phyloP scores from a whole-genome alignment of 202 grass and related monocot species.

The Schoenoplectus tabernaemontani region DNA sequence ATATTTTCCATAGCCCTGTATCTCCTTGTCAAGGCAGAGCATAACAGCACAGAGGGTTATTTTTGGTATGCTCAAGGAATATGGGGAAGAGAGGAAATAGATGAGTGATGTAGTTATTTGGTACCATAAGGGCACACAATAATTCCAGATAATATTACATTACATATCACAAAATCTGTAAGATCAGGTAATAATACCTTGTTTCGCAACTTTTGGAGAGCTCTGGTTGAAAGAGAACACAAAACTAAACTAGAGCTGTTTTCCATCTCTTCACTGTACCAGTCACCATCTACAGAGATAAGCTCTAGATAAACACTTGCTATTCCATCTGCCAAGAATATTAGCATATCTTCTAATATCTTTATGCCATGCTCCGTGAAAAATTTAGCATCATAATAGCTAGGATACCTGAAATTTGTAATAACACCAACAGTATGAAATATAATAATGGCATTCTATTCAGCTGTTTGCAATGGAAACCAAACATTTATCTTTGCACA shows the following conservation, averaged over 20 bases:
- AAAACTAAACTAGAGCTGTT: conserved; percentile 54
- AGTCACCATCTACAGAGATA: conserved; percentile 77
- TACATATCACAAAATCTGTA: neutral
- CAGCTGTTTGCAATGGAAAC: neutral
- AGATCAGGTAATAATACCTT: conserved; percentile 46
- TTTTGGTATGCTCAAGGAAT: neutral
- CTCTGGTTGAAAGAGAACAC: conserved; percentile 76
- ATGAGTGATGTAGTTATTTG: neutral
- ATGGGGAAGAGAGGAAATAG: neutral
- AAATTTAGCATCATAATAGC: conserved; percentile 64
- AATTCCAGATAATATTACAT: neutral
- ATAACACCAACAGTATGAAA: conserved; percentile 16
- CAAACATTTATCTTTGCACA: neutral
- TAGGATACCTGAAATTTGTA: conserved; percentile 38
- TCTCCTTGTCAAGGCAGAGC: neutral
- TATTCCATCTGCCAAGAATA: conserved; percentile 79
- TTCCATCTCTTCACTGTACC: conserved; percentile 43
- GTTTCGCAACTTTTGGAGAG: conserved; percentile 83
- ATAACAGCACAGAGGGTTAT: neutral
- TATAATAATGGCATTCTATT: neutral
- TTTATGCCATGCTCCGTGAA: conserved; percentile 50
- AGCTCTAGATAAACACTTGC: conserved; percentile 84
- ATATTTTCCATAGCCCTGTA: neutral
- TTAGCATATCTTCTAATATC: conserved; percentile 88
- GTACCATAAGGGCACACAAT: neutral